These are phyloP conservation scores for Cystobasidiaceae sp. DNA, from an alignment of 1,284 basidiomycete species.

Conservation along the genomic window DNA sequence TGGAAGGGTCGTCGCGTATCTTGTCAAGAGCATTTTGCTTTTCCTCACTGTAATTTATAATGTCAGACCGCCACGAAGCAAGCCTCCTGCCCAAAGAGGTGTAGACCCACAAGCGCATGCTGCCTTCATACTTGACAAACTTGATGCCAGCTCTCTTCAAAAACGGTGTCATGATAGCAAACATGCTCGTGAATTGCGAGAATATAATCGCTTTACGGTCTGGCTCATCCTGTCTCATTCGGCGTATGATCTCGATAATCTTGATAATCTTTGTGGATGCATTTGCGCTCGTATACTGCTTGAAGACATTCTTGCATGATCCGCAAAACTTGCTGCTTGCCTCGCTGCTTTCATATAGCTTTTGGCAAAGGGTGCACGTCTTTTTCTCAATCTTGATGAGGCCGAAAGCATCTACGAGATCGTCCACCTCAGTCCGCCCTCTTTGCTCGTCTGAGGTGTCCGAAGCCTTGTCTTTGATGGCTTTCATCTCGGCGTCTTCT, in stretches of 20 bases:
- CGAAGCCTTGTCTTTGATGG: neutral
- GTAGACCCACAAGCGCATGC: slow-evolving; percentile 16
- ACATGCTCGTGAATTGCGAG: slow-evolving; percentile 79
- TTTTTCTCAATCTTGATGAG: slow-evolving; percentile 51
- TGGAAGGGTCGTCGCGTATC: slow-evolving; percentile 59
- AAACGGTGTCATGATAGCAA: slow-evolving; percentile 80
- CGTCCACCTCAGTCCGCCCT: slow-evolving; percentile 48
- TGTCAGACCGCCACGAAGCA: slow-evolving; percentile 57
- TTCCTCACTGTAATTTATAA: slow-evolving; percentile 65
- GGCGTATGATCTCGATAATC: slow-evolving; percentile 65
- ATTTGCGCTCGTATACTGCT: slow-evolving; percentile 1
- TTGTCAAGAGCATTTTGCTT: slow-evolving; percentile 55
- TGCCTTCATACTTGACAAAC: slow-evolving; percentile 61
- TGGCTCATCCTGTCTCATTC: slow-evolving; percentile 53
- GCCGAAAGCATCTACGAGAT: slow-evolving; percentile 7
- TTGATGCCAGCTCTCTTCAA: slow-evolving; percentile 60
- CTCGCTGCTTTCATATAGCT: neutral
- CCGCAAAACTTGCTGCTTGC: slow-evolving; percentile 1
- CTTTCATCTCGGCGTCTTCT: slow-evolving; percentile 25
- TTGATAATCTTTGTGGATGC: slow-evolving; percentile 72
- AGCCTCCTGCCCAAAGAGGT: neutral
- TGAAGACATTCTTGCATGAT: neutral
- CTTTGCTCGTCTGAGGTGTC: slow-evolving; percentile 1
- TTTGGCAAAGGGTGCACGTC: slow-evolving; percentile 19
- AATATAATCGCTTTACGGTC: slow-evolving; percentile 70